Conservation (phyloP, 371 early-diverging fungal species). For the Enteropsectra breve region DNA sequence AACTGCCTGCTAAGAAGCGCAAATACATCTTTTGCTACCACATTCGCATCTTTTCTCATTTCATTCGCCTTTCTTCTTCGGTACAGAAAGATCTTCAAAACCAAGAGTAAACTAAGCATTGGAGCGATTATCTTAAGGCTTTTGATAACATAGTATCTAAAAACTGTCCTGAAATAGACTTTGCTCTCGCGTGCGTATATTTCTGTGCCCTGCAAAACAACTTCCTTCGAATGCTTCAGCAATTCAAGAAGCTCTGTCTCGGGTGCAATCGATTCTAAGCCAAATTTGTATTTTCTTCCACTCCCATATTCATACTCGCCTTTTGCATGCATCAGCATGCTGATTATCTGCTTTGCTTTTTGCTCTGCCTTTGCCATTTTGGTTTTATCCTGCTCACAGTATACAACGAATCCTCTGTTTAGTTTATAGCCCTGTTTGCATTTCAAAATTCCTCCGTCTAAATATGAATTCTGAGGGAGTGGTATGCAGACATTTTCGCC, state of each 20-base stretch:
- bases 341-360: conserved; percentile 21
- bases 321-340: conserved; percentile 19
- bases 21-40: conserved; percentile 26
- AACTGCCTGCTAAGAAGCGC: conserved; percentile 40
- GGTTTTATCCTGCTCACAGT: conserved; percentile 32
- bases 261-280: conserved; percentile 6
- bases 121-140: conserved; percentile 7
- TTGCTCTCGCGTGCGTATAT: conserved; percentile 22
- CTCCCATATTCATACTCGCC: conserved; percentile 40
- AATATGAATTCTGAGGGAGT: conserved; percentile 25
- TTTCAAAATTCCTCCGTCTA: conserved; percentile 8
- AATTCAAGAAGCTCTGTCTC: conserved; percentile 16
- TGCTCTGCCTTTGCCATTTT: neutral
- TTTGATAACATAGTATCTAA: conserved; percentile 24
- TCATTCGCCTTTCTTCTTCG: conserved; percentile 2
- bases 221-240: neutral
- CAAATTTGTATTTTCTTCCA: neutral
- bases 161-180: conserved; percentile 13
- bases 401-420: conserved; percentile 23
- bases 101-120: conserved; percentile 4
- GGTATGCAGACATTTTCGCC: conserved; percentile 23
- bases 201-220: conserved; percentile 8
- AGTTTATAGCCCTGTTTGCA: conserved; percentile 43
- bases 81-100: conserved; percentile 6
- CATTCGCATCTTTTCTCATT: conserved; percentile 4